These are phyloP conservation scores for Reutealis trisperma DNA, from an alignment of 345 rosid species.

Conservation along the genomic window DNA sequence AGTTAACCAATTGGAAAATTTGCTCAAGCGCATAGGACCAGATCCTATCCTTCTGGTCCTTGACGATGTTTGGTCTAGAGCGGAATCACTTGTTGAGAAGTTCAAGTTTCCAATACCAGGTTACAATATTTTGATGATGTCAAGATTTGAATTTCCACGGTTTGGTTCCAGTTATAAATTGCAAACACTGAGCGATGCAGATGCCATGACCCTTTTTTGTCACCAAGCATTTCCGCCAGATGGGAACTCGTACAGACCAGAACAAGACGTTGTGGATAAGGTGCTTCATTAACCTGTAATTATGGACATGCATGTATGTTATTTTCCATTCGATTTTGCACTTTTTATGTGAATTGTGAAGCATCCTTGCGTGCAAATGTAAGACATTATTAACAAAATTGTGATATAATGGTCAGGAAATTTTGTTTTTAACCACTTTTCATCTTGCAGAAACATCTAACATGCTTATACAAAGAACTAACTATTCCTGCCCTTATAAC, in stretches of 20 bases:
- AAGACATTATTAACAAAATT: not conserved
- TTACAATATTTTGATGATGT: constrained; percentile 31
- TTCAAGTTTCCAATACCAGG: constrained; percentile 19
- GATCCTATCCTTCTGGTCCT: constrained; percentile 28
- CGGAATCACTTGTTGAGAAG: constrained; percentile 24
- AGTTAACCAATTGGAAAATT: constrained; percentile 20
- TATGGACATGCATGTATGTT: not conserved
- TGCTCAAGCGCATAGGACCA: constrained; percentile 12
- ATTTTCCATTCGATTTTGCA: not conserved
- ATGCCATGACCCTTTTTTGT: constrained; percentile 30
- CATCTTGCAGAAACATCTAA: too few relatives aligned
- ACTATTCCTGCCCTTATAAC: not conserved
- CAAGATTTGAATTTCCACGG: constrained; percentile 25
- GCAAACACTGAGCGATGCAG: constrained; percentile 14
- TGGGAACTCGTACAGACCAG: constrained; percentile 11
- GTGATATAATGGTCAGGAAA: not conserved
- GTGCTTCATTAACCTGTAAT: constrained; percentile 4
- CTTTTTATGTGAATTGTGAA: not conserved
- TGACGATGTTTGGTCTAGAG: constrained; percentile 38
- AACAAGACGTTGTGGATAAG: constrained; percentile 15
- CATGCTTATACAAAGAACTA: not conserved
- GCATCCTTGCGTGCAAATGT: not conserved
- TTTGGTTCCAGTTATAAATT: constrained; percentile 25
- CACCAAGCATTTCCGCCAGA: constrained; percentile 15
- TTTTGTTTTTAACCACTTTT: not conserved